Base-by-base conservation (phyloP, 2,329 filamentous ascomycete species). In the Fusarium brachygibbosum region DNA sequence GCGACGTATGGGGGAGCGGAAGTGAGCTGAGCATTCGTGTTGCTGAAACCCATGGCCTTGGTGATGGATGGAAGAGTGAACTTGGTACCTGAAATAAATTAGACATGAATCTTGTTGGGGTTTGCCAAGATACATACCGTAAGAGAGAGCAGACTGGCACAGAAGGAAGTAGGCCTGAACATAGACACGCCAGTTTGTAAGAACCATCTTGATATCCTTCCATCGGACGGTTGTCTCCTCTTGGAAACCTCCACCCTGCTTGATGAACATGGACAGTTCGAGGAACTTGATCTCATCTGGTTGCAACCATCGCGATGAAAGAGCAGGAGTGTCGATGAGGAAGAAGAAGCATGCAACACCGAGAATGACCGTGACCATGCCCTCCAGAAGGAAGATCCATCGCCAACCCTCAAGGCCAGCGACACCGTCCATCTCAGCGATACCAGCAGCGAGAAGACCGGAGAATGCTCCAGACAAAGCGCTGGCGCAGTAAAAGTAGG, bases 401-500 rank as follows among this genome's bases (percentile, higher is more conserved):
- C 74, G 60, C 74, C 74, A 76, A 8, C 73, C 73, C 28, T 74
- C 73, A 2, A 81, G 76, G 1, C 83, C 83, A 6, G 84, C 87
- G 10, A 90, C 78, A 2, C 89, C 89, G 63, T 87, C 81, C 88
- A 92, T 91, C 48, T 88, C 81, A 14, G 85, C 84, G 63, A 92
- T 92, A 0, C 85, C 90, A 1, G 89, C 89, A 1, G 90, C 90
- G 1, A 92, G 83, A 4, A 92, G 82, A 6, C 90, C 90, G 71
- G 90, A 90, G 60, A 92, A 92, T 0, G 88, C 91, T 1, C 92
- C 92, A 0, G 91, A 90, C 0, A 94, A 79, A 0, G 92, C 91
- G 2, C 92, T 92, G 0, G 91, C 90, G 1, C 90, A 92, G 81
- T 94, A 94, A 81, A 94, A 94, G 46, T 93, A 87, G 6, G 91